Conservation (phyloP, 495 filamentous ascomycete genomes). For the Penicillium cinerascens region DNA sequence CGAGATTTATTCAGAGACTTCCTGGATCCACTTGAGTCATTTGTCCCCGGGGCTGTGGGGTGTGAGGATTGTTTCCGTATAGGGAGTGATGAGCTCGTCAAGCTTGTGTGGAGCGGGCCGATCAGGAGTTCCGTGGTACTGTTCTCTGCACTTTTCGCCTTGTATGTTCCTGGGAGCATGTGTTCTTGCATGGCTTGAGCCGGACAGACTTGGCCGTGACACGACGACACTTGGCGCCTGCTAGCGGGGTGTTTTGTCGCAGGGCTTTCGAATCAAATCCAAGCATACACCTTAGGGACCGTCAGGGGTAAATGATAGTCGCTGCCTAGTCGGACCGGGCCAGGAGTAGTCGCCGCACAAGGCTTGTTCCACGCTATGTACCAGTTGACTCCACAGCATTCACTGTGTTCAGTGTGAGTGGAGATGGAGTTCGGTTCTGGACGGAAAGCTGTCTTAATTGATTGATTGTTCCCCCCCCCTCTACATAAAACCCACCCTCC, state of each 20-base stretch:
- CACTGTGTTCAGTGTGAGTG: neutral
- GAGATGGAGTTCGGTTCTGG: neutral
- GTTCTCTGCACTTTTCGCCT: neutral
- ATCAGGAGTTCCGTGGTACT: neutral
- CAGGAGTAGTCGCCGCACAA: neutral
- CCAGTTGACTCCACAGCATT: neutral
- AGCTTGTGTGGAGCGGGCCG: neutral
- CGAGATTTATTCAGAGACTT: neutral
- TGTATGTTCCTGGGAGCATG: neutral
- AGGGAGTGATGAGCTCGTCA: too few species aligned
- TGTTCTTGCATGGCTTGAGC: neutral
- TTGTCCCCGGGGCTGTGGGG: neutral
- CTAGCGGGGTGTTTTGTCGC: neutral
- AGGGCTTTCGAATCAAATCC: neutral
- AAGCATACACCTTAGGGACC: neutral
- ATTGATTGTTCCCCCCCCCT: too few species aligned
- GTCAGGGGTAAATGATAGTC: slow-evolving; percentile 4
- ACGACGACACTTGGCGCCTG: slow-evolving; percentile 1
- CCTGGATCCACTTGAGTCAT: neutral
- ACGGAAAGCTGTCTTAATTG: neutral
- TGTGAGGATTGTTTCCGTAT: neutral
- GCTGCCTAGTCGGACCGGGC: slow-evolving; percentile 18
- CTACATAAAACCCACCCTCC: slow-evolving; percentile 4
- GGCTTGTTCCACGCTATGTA: neutral
- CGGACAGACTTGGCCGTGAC: neutral